These are phyloP conservation scores for Styphnolobium japonicum DNA, from an alignment of 306 rosid species.

Conservation along the genomic window DNA sequence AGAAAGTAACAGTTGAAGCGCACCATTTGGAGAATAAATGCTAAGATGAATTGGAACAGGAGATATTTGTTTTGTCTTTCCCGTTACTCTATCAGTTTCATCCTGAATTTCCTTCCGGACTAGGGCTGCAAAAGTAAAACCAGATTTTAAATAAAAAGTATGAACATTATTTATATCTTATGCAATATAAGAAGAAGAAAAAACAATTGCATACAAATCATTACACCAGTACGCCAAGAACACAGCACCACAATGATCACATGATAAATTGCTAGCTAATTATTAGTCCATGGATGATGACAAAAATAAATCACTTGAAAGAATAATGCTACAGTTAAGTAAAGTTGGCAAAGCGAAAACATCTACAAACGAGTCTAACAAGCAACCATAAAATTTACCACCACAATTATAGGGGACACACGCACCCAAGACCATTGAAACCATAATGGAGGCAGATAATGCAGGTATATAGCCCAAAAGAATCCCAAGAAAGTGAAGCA, in stretches of 20 bases:
- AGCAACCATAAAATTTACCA: not conserved
- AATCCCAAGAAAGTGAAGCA: not conserved
- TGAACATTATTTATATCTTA: not conserved
- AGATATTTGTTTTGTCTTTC: conserved; percentile 85
- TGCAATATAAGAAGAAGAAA: not conserved
- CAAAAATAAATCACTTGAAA: not conserved
- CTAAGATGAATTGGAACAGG: conserved; percentile 96
- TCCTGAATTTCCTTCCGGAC: conserved; percentile 94
- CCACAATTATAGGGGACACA: not conserved
- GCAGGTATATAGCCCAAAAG: not conserved
- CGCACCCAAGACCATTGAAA: not conserved
- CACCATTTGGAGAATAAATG: conserved; percentile 92
- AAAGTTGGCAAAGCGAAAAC: not conserved
- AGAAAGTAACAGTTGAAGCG: conserved; percentile 13
- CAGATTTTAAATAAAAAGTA: conserved; percentile 8
- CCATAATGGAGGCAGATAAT: not conserved
- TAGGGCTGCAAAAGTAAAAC: conserved; percentile 48
- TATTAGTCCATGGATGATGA: not conserved
- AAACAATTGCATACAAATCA: not conserved
- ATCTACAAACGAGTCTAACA: not conserved
- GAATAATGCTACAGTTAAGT: not conserved
- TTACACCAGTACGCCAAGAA: not conserved
- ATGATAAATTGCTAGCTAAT: not conserved
- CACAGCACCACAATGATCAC: not conserved
- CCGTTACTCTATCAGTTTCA: conserved; percentile 91